Evolutionary conservation across 306 rosid genomes (phyloP).

Genomic region (Vigna angularis): DNA sequence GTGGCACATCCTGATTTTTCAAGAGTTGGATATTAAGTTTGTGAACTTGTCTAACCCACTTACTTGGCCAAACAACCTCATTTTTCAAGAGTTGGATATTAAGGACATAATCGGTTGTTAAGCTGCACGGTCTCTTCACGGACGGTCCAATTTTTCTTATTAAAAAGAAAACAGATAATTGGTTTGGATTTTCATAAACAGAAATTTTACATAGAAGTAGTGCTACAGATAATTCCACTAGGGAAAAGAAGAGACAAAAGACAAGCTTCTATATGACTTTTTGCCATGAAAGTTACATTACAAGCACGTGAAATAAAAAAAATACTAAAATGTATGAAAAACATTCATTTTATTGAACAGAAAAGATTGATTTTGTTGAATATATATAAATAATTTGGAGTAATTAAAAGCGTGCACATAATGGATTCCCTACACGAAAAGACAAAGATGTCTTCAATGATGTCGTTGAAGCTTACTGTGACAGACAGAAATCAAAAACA

Average conservation of each 20-base stretch:
- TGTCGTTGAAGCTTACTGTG: constrained; percentile 43
- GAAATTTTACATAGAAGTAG: background rate
- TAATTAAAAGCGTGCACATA: constrained; percentile 10
- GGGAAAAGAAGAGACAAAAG: background rate
- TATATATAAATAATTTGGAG: background rate
- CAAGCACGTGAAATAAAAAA: background rate
- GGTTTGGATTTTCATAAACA: background rate
- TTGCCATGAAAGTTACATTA: background rate
- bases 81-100: no score
- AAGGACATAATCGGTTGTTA: no score
- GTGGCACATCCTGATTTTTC: no score
- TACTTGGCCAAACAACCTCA: no score
- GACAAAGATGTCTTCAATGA: constrained; percentile 9
- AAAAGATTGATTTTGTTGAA: background rate
- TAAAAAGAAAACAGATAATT: background rate
- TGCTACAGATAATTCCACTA: background rate
- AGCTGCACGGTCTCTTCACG: no score
- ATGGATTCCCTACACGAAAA: constrained; percentile 24
- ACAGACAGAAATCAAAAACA: constrained; percentile 35
- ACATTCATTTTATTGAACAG: background rate
- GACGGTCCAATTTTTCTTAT: no score
- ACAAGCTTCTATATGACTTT: background rate
- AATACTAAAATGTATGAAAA: background rate
- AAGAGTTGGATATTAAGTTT: no score
- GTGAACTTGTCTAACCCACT: no score